Conservation (phyloP, 306 rosid genomes). For the Vigna hirtella region DNA sequence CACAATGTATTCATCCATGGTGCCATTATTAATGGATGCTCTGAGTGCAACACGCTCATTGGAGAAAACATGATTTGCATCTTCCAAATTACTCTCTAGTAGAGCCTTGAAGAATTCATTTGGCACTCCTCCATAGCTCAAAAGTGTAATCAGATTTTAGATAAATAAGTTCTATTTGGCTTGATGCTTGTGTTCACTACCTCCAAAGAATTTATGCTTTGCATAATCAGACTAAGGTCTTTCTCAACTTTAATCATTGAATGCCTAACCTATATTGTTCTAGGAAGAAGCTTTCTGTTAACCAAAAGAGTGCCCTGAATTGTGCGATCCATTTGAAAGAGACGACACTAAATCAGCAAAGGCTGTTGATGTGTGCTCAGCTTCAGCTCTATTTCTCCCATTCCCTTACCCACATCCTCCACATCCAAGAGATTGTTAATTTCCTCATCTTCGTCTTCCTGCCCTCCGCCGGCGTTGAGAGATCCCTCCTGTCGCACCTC, state of each 20-base stretch:
- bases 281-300: slow-evolving; percentile 69
- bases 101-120: slow-evolving; percentile 63
- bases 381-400: slow-evolving; percentile 31
- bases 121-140: slow-evolving; percentile 86
- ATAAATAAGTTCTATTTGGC: slow-evolving; percentile 60
- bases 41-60: slow-evolving; percentile 66
- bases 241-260: slow-evolving; percentile 74
- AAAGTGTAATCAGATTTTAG: slow-evolving; percentile 64
- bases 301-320: slow-evolving; percentile 80
- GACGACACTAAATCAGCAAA: slow-evolving; percentile 75
- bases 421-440: slow-evolving; percentile 39
- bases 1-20: slow-evolving; percentile 58
- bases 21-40: slow-evolving; percentile 61
- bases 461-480: too few relatives aligned
- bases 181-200: slow-evolving; percentile 68
- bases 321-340: slow-evolving; percentile 70
- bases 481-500: too few relatives aligned
- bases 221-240: slow-evolving; percentile 44
- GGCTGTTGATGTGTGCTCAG: slow-evolving; percentile 57
- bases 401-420: slow-evolving; percentile 43
- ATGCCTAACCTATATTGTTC: slow-evolving; percentile 66
- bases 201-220: slow-evolving; percentile 68
- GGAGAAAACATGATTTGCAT: slow-evolving; percentile 49
- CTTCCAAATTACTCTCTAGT: slow-evolving; percentile 57
- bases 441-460: slow-evolving; percentile 27